Evolutionary conservation across 306 rosid genomes (phyloP), one percentile per base, ranked within the genome.

Genomic region (Alnus rubra): DNA sequence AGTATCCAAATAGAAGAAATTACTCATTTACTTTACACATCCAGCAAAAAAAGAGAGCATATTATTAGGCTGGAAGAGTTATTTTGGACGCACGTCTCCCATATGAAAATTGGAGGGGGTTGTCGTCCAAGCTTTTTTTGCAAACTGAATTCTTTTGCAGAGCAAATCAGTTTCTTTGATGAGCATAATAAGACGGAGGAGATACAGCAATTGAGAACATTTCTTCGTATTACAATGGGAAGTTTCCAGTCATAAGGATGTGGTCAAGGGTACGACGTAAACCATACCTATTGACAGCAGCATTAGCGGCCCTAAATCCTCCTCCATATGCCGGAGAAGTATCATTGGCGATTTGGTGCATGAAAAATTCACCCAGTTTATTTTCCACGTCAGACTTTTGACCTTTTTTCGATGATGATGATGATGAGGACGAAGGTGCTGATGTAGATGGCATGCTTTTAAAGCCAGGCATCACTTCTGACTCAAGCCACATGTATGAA

Each of bases 401-500:
- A n/a, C 99, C 98, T 82, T 93, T 96, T 86, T 96, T 96, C 6
- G 98, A 88, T 1, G 94, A 87, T 14, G 87, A 74, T 3, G 80
- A 77, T 1, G 82, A 74, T 0, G 93, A 92, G 0, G 94, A 87
- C 7, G 92, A 59, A 8, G 90, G 84, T 45, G 91, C 81, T 47
- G 94, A 90, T 52, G 97, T 84, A 49, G 96, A 96, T 72, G 98
- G 89, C 89, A 84, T 88, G 83, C 42, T 78, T 56, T 76, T 81
- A 33, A 11, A 83, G 52, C 75, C 81, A 30, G 98, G 97, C 90
- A 82, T 85, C 74, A 96, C 99, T 87, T 93, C 99, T 16, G 99
- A 76, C 84, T 93, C 99, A 81, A 96, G 99, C 98, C 99, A 96
- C 97, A 93, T 87, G 72, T 85, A 81, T 10, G 99, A 96, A 54